phyloP scores from a whole-genome alignment of 805 yeast species.

The Candida chauliodis region DNA sequence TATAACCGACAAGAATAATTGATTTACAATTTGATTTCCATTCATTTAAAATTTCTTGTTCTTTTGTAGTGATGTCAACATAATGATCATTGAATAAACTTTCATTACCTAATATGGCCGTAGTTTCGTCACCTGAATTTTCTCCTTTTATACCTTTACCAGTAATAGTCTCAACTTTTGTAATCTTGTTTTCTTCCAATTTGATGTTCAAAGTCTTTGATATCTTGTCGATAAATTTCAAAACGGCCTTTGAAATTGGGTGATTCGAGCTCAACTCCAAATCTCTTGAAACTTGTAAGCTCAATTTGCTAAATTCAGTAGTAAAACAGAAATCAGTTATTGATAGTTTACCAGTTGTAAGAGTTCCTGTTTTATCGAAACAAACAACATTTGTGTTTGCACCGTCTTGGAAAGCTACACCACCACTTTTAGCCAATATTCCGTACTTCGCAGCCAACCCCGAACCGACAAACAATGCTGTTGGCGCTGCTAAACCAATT shows the following conservation, averaged over 20 bases:
- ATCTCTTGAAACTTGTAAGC: slow-evolving; percentile 51
- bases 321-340: slow-evolving; percentile 48
- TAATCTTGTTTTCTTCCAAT: slow-evolving; percentile 34
- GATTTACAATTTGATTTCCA: slow-evolving; percentile 71
- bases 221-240: slow-evolving; percentile 31
- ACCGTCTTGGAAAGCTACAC: slow-evolving; percentile 78
- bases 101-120: slow-evolving; percentile 59
- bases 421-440: slow-evolving; percentile 75
- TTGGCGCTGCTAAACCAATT: slow-evolving; percentile 80
- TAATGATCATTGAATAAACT: slow-evolving; percentile 47
- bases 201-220: slow-evolving; percentile 15
- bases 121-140: slow-evolving; percentile 14
- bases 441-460: slow-evolving; percentile 78
- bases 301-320: slow-evolving; percentile 18
- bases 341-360: slow-evolving; percentile 61
- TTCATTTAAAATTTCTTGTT: slow-evolving; percentile 27
- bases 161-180: slow-evolving; percentile 49
- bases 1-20: slow-evolving; percentile 51
- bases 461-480: slow-evolving; percentile 76
- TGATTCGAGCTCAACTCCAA: slow-evolving; percentile 64
- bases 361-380: slow-evolving; percentile 77
- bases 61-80: slow-evolving; percentile 30
- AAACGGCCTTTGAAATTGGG: slow-evolving; percentile 63
- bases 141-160: slow-evolving; percentile 59
- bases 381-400: slow-evolving; percentile 60